Conservation (phyloP, 768 basidiomycete species). For the Vararia minispora region DNA sequence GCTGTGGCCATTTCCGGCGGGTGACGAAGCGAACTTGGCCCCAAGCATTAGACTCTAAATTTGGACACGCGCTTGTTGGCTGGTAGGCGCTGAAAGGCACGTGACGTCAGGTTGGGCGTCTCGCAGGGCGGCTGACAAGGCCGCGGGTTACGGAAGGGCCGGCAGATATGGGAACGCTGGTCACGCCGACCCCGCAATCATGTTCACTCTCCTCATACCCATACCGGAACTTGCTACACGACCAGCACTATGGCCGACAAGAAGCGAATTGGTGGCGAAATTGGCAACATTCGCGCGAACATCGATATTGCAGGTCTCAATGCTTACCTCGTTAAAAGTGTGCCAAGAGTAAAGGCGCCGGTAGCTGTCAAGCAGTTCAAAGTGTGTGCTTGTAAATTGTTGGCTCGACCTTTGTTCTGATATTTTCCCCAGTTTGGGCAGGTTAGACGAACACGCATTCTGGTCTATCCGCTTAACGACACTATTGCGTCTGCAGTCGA, state of each 20-base stretch:
- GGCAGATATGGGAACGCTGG: too few species aligned
- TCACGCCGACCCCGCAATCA: too few species aligned
- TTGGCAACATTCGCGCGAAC: constrained; percentile 58
- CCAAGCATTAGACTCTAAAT: too few species aligned
- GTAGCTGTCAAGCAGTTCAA: constrained; percentile 89
- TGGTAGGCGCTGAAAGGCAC: too few species aligned
- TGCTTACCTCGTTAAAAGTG: constrained; percentile 47
- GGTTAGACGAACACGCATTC: constrained; percentile 31
- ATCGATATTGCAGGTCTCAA: constrained; percentile 59
- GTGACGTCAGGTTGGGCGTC: too few species aligned
- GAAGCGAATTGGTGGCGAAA: constrained; percentile 60
- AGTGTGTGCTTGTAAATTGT: constrained; percentile 29
- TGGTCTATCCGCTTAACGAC: neutral
- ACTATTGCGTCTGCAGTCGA: constrained; percentile 44
- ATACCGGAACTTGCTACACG: too few species aligned
- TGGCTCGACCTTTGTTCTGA: neutral
- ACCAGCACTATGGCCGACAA: constrained; percentile 15
- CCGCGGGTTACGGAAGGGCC: too few species aligned
- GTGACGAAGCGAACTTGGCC: too few species aligned
- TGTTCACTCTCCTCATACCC: too few species aligned
- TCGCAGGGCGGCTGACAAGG: too few species aligned
- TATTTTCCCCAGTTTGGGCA: constrained; percentile 63
- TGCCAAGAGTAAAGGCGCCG: constrained; percentile 46
- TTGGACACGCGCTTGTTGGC: too few species aligned
- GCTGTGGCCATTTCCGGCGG: too few species aligned